A percentile compares a stretch with the other conserved stretches of the same genome.
These are phyloP conservation scores for Tylopilus intermedius DNA, from an alignment of 768 basidiomycete genomes.

Conservation along the genomic window DNA sequence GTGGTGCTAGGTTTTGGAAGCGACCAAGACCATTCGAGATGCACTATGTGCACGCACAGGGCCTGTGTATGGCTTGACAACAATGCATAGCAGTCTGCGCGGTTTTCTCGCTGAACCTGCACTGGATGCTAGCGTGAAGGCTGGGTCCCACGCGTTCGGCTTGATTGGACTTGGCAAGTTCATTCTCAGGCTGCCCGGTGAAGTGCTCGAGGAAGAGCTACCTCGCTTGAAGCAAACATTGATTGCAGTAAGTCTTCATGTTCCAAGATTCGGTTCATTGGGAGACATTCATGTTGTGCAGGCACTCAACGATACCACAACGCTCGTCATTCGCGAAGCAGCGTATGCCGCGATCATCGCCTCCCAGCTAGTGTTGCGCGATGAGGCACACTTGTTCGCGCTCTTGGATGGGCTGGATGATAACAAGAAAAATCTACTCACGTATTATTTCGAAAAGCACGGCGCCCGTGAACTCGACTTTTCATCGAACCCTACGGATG, in stretches of 20 bases:
- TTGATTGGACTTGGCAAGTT: constrained; percentile 81
- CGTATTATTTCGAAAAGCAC: constrained; percentile 87
- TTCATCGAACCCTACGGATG: constrained; percentile 29
- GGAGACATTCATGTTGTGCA: constrained; percentile 22
- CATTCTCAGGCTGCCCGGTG: constrained; percentile 70
- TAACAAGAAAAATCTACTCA: constrained; percentile 85
- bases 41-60: constrained; percentile 65
- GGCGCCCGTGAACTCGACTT: constrained; percentile 54
- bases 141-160: constrained; percentile 74
- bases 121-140: constrained; percentile 51
- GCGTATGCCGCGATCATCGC: constrained; percentile 80
- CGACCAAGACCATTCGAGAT: constrained; percentile 78
- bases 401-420: constrained; percentile 80
- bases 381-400: constrained; percentile 78
- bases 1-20: constrained; percentile 63
- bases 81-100: constrained; percentile 69
- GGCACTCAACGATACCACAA: constrained; percentile 67
- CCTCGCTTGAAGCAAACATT: constrained; percentile 70
- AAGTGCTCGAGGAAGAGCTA: constrained; percentile 83
- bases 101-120: constrained; percentile 54
- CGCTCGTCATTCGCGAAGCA: constrained; percentile 77
- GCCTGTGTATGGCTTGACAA: constrained; percentile 81
- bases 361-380: constrained; percentile 74
- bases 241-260: constrained; percentile 48
- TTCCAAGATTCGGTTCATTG: background rate